Evolutionary conservation across 306 rosid species (phyloP).

Genomic region (Dalbergia cultrata): DNA sequence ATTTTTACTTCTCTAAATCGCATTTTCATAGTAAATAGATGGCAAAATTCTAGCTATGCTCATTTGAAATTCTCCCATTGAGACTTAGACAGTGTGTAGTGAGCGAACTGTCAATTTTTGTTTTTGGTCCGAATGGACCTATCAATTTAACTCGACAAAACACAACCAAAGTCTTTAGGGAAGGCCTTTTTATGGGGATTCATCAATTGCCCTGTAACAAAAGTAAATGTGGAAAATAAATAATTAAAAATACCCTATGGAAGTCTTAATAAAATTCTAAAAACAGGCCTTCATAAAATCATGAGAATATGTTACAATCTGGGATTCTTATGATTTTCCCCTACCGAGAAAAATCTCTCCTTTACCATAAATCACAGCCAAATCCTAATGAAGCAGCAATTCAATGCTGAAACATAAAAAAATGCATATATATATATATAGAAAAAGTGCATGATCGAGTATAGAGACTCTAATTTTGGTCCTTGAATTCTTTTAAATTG

Average conservation of each 20-base stretch:
- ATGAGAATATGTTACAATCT: no score
- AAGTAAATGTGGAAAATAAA: background rate
- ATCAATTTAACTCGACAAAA: background rate
- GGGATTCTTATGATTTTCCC: no score
- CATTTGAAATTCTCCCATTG: slow-evolving; percentile 2
- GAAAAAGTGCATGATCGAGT: no score
- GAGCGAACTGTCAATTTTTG: background rate
- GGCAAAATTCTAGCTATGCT: background rate
- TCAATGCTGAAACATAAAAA: no score
- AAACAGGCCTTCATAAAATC: background rate
- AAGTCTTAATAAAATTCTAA: background rate
- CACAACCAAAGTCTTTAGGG: background rate
- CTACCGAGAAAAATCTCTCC: background rate
- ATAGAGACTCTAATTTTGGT: no score
- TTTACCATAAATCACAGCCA: no score
- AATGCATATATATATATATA: no score
- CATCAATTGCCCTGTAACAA: background rate
- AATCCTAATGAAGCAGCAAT: no score
- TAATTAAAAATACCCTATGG: background rate
- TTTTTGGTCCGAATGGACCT: background rate
- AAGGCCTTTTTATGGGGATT: background rate
- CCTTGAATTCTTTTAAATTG: no score
- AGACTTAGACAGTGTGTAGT: background rate
- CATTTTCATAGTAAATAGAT: slow-evolving; percentile 29
- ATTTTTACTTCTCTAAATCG: background rate